phyloP scores from a whole-genome alignment of 2,329 filamentous ascomycete genomes.

The Aspergillus tamarii region DNA sequence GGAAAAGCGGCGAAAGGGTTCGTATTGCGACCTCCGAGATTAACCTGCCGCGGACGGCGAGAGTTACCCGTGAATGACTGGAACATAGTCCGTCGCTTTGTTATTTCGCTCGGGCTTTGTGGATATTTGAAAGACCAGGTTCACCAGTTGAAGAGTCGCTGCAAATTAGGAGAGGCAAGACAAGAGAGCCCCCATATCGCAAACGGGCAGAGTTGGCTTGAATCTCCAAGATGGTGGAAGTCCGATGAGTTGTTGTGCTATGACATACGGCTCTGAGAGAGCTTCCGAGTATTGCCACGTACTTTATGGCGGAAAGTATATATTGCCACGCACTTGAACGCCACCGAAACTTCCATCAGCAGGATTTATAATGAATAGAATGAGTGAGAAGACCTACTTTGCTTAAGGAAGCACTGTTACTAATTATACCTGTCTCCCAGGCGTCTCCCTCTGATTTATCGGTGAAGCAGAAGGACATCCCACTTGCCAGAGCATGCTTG shows the following conservation, averaged over 20 bases:
- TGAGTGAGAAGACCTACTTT: background rate
- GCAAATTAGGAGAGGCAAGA: constrained; percentile 17
- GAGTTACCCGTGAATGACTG: constrained; percentile 88
- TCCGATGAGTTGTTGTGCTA: constrained; percentile 3
- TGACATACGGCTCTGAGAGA: constrained; percentile 1
- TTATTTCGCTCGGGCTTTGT: constrained; percentile 14
- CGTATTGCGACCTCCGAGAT: constrained; percentile 80
- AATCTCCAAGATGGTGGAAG: constrained; percentile 7
- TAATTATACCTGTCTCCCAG: background rate
- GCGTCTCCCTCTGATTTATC: background rate
- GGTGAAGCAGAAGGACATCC: background rate
- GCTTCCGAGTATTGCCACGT: background rate
- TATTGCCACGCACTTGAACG: constrained; percentile 13
- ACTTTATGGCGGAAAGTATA: background rate
- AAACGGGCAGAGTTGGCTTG: background rate
- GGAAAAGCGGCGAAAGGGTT: constrained; percentile 75
- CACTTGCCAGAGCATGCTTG: background rate
- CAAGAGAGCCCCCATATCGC: constrained; percentile 27
- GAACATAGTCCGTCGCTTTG: constrained; percentile 66
- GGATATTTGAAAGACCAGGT: constrained; percentile 11
- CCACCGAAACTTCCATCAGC: background rate
- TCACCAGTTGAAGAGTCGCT: constrained; percentile 14
- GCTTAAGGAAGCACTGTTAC: background rate
- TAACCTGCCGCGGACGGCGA: constrained; percentile 85
- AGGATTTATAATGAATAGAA: background rate